phyloP scores from a whole-genome alignment of 352 stramenopile genomes.

The Labyrinthula sp. region DNA sequence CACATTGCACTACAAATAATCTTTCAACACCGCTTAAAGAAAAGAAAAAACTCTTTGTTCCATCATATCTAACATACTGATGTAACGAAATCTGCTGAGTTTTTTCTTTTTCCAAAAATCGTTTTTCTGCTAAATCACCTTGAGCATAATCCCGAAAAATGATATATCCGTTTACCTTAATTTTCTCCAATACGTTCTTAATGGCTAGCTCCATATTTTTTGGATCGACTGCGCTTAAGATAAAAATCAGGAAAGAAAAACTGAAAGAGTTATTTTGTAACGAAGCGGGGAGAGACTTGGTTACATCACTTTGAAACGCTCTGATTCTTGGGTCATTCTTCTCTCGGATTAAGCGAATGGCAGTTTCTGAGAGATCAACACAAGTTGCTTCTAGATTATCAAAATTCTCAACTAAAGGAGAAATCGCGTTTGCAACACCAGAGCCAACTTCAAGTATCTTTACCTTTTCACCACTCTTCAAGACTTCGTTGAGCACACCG shows the following conservation, averaged over 20 bases:
- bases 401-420: conserved; percentile 2
- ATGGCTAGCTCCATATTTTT: conserved; percentile 8
- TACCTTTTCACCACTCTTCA: conserved; percentile 1
- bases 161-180: conserved; percentile 7
- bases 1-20: conserved; percentile 3
- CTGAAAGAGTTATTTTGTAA: not conserved
- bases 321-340: not conserved
- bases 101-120: conserved; percentile 12
- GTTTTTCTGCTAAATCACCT: conserved; percentile 11
- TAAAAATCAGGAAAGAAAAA: conserved; percentile 23
- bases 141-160: conserved; percentile 26
- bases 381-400: not conserved
- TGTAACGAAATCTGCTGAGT: conserved; percentile 13
- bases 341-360: conserved; percentile 9
- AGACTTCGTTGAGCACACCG: conserved; percentile 26
- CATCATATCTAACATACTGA: conserved; percentile 25
- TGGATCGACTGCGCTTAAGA: conserved; percentile 17
- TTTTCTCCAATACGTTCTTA: conserved; percentile 1
- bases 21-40: conserved; percentile 6
- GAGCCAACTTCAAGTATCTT: conserved; percentile 22
- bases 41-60: conserved; percentile 25
- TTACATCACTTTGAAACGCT: conserved; percentile 14
- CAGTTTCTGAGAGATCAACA: conserved; percentile 13
- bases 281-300: not conserved
- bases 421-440: conserved; percentile 21